Evolutionary conservation across 2,329 filamentous ascomycete genomes (phyloP), one percentile per base, ranked within the genome.

Genomic region (Pleochaeta shiraiana): DNA sequence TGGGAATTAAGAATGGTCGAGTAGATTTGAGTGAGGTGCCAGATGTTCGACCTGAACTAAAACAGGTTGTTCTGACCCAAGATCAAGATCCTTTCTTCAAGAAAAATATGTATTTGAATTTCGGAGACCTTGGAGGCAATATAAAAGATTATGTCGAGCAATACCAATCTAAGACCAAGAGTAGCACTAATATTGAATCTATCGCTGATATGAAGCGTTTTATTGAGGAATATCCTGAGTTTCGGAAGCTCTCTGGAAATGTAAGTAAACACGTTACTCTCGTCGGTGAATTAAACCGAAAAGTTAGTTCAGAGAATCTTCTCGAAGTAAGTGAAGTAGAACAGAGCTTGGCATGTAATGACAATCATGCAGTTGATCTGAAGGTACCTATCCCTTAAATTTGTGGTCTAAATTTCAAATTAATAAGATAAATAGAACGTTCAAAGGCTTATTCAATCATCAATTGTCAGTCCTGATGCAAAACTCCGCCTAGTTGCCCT

Each of bases 161-260:
- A 73, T 98, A 97, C 72, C 93, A 97, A 70, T 90, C 88, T 14
- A 96, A 95, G 74, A 95, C 92, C n/a, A 92, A 97, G 72, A 95
- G 87, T 70, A 95, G 86, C 70, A 88, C 90, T 73, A 93, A 95
- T 72, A 91, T 98, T 66, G 93, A 98, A 72, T 96, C 92, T 19
- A 97, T 98, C 72, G 81, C 87, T 64, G 93, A 98, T 73, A 98
- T 98, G 95, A 98, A 98, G 75, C 88, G 91, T 53, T 98, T 98
- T 70, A 95, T 98, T 64, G 93, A 98, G 74, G 93, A 98, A 72
- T 98, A 97, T 72, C 93, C 93, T 1, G 93, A 98, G 73, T 98
- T 98, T 74, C 85, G 93, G 65, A 95, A 96, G 71, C 82, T 98
- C 0, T 96, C 93, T 1, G 91, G 93, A 43, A 98, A 98, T 70